Percentiles rank a stretch among this genome's conserved stretches.
Evolutionary conservation across 2,329 filamentous ascomycete species (phyloP).

Genomic region (Helicocarpus griseus): DNA sequence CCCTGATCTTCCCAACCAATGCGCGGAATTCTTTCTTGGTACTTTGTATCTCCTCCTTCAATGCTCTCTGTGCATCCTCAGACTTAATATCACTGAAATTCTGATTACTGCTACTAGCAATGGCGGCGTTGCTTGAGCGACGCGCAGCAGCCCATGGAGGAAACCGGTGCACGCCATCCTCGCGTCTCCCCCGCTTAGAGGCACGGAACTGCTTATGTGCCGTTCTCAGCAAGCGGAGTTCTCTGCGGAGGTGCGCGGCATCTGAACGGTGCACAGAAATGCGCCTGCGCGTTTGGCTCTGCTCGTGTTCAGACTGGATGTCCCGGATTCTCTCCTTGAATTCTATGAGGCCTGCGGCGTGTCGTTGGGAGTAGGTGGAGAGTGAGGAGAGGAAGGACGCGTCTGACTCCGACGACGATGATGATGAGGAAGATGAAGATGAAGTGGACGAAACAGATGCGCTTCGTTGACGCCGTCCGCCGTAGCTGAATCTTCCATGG

Average conservation of each 20-base stretch:
- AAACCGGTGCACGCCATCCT: background rate
- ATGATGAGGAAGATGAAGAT: slow-evolving; percentile 9
- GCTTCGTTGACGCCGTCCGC: background rate
- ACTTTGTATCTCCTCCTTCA: slow-evolving; percentile 29
- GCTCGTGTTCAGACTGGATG: slow-evolving; percentile 2
- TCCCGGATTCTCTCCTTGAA: background rate
- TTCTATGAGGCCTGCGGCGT: background rate
- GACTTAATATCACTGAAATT: background rate
- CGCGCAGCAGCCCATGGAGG: background rate
- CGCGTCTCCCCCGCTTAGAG: background rate
- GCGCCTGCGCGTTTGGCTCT: background rate
- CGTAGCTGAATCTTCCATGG: background rate
- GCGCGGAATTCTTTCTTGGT: slow-evolving; percentile 29
- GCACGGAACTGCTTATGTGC: slow-evolving; percentile 8
- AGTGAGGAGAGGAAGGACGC: background rate
- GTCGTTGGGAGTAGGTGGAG: background rate
- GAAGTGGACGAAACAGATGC: slow-evolving; percentile 10
- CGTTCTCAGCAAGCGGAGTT: slow-evolving; percentile 6
- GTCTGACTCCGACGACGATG: slow-evolving; percentile 5
- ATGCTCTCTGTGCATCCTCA: slow-evolving; percentile 20
- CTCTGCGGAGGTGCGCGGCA: slow-evolving; percentile 5
- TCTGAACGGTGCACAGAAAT: background rate
- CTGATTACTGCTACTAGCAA: background rate
- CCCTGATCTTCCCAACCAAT: slow-evolving; percentile 22
- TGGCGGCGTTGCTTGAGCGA: background rate